Evolutionary conservation across 768 basidiomycete species (phyloP), one percentile per base, ranked within the genome.

Genomic region (Agrocybe chaxingu): DNA sequence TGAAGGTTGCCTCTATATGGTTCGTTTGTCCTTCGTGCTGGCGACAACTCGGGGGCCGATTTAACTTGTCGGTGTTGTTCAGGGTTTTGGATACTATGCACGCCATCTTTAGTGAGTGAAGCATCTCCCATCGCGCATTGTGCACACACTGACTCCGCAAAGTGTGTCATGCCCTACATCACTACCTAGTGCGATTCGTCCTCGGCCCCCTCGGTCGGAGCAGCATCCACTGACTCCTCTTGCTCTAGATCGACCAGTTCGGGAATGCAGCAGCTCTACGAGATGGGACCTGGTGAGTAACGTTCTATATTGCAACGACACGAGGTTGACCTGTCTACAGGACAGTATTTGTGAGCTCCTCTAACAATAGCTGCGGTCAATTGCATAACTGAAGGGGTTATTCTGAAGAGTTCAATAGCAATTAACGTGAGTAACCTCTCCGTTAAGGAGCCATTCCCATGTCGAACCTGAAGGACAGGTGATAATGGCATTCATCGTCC

Each of bases 151-250:
- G 36, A 48, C 35, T 13, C 24, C n/a, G 30, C 33, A 30, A 48
- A 75, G 75, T 75, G 69, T 71, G 72, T 42, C 70, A 75, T 55
- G 55, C 68, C 1, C 57, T 76, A 50, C 69, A 77, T 57, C 56
- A 65, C 47, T 77, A 36, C 33, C 19, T n/a, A 33, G 11, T 18
- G 4, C 32, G 30, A 12, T 35, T 38, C 44, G 13, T 12, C 35
- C 7, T 32, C 11, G 24, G 3, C 24, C 24, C 24, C 24, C 5
- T 24, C 16, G 16, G 24, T 24, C 24, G 24, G 24, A 24, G 24
- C 24, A 5, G 24, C 24, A 24, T 5, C 24, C 24, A 24, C 24
- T 24, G 24, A 24, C 2, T 24, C 24, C 24, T 5, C 24, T 24
- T 24, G 24, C 24, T 24, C 24, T 24, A 24, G 24, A 24, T 24